A percentile compares a stretch with the other conserved stretches of the same genome.
Evolutionary conservation across 257 asterid species (phyloP).

Genomic region (Solanum neorickii): DNA sequence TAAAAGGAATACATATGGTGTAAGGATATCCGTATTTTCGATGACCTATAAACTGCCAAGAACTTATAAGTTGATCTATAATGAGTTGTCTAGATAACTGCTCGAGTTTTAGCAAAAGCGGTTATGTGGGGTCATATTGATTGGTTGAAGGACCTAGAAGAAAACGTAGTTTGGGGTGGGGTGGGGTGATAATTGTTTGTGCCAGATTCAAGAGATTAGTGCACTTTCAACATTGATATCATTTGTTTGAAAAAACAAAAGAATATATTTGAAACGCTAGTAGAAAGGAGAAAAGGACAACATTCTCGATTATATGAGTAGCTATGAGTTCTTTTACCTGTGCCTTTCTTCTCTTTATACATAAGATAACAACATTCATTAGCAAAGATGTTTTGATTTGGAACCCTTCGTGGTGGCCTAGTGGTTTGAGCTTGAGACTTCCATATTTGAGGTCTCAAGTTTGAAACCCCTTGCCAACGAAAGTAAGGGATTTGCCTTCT

Average conservation of each 20-base stretch:
- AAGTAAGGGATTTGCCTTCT: too few relatives aligned
- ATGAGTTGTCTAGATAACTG: neutral
- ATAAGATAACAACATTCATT: neutral
- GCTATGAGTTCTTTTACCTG: neutral
- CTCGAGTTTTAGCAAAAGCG: neutral
- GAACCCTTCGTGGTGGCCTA: too few relatives aligned
- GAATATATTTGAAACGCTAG: neutral
- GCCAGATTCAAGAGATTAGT: neutral
- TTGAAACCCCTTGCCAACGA: too few relatives aligned
- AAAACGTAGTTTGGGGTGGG: neutral
- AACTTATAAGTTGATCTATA: neutral
- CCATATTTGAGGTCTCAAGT: too few relatives aligned
- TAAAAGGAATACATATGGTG: neutral
- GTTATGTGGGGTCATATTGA: neutral
- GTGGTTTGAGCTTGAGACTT: too few relatives aligned
- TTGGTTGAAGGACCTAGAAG: neutral
- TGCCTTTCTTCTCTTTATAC: neutral
- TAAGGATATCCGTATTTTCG: neutral
- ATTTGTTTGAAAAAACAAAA: neutral
- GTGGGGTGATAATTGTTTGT: neutral
- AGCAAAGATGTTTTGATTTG: neutral
- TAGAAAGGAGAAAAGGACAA: neutral
- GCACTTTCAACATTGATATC: neutral
- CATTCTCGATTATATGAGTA: neutral
- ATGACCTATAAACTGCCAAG: neutral